Base-by-base conservation (phyloP, 2,329 filamentous ascomycete species). In the Fusarium incarnatum region DNA sequence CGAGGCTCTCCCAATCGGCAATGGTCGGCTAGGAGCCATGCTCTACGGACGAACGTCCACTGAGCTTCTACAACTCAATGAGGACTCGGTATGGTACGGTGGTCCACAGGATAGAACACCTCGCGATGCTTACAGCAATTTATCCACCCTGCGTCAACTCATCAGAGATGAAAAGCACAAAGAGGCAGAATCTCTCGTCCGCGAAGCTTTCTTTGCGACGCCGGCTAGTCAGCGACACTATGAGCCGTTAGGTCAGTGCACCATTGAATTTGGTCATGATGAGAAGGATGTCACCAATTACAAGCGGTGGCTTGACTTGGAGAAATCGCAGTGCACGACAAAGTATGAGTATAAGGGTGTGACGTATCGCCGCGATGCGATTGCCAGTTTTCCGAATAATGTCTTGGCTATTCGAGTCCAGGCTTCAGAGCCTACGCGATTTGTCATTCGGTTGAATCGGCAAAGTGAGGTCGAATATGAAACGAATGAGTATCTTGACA, bases 41-140 rank as follows among this genome's bases (percentile, higher is more conserved):
- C 68, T 85, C 27, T 81, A 82, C 64, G 84, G 84, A 15, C 79
- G 81, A 15, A 73, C 78, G 15, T 78, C 78, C 2, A 83, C 84
- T 49, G 77, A 81, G 41, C 71, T 85, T 6, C 75, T 80, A 28
- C 70, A 72, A 16, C 75, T 86, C 16, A 86, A 85, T 47, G 84
- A 86, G 68, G 82, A 85, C 59, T 83, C 83, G 3, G 79, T 84
- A 13, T 85, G 81, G 82, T 83, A 81, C 56, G 83, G 83, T 25
- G 82, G 81, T 1, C 78, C 78, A 10, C 82, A 83, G 60, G 75
- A 83, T 48, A 82, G 84, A 13, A 81, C 80, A 15, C 82, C 82
- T 16, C 76, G 76, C n/a, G 70, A 73, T 47, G 74, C 74, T 8
- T 25, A 54, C 13, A 47, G 56, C 11, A 68, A 70, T n/a, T 34